Base-by-base conservation (phyloP, 352 stramenopile species). In the Pythium scleroteichum region DNA sequence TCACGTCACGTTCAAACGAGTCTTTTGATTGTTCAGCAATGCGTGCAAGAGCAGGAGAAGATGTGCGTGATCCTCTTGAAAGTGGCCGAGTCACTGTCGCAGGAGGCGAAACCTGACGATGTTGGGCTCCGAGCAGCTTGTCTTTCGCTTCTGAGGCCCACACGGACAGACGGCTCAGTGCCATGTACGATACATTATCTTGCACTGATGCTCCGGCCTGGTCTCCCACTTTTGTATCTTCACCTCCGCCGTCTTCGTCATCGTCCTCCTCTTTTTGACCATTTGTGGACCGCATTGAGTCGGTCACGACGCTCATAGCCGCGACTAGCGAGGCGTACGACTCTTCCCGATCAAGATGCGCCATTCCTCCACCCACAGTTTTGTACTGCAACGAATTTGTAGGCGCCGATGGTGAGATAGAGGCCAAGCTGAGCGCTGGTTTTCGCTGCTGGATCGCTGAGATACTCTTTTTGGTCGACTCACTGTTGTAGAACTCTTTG, bases 101-200 rank as follows among this genome's bases (percentile, higher is more conserved):
- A 9, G 3, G 40, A 24, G 16, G 20, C 42, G 5, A 27, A 3
- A 1, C 0, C 42, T 12, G 45, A 13, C 6, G 42, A 7, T 54
- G 53, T 6, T 38, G 20, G 1, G 33, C 20, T 19, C 49, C 59
- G 5, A 68, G 49, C 10, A 90, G 41, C 58, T 86, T 88, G 9
- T 63, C 65, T 32, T 88, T 88, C 3, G 78, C 81, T 29, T 86
- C 71, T 0, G 62, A 68, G 0, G 78, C 78, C 81, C 81, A 90
- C 10, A 75, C 66, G 0, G 81, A 90, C 13, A 90, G 48, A 24
- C 68, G 66, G 2, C 69, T 79, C 9, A 90, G 67, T 6, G 81
- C 77, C 66, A 85, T 73, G 59, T 86, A 90, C 3, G 81, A 82
- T 20, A 88, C 71, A 32, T 63, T 88, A 19, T 88, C 78, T 44